These are phyloP conservation scores for Amaranthus palmeri DNA, from an alignment of 148 eudicot species.

Conservation along the genomic window DNA sequence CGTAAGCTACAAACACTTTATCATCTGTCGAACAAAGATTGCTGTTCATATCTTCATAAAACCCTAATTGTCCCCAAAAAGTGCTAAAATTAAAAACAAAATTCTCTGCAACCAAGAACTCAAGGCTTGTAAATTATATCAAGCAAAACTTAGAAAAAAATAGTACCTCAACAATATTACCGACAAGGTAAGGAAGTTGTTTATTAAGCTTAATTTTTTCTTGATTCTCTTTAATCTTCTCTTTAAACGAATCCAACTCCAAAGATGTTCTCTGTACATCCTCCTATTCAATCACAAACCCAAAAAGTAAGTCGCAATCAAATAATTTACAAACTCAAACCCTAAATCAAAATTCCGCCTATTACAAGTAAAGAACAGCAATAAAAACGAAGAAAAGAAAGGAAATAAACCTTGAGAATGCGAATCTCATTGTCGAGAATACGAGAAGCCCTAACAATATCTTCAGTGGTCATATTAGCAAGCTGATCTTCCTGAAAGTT, in stretches of 20 bases:
- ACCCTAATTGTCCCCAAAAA: constrained; percentile 1
- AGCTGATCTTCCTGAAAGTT: constrained; percentile 70
- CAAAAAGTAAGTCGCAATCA: background rate
- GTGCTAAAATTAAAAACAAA: background rate
- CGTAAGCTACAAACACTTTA: too few relatives aligned
- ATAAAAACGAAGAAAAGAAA: background rate
- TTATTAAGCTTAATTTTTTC: constrained; percentile 94
- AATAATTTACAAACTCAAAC: background rate
- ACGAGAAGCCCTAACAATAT: constrained; percentile 64
- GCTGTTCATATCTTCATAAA: background rate
- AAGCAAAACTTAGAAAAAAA: background rate
- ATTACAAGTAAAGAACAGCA: background rate
- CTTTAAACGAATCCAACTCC: constrained; percentile 72
- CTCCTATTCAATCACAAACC: constrained; percentile 36
- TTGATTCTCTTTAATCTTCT: constrained; percentile 92
- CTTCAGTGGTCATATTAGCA: constrained; percentile 73
- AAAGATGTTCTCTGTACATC: constrained; percentile 71
- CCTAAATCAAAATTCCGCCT: background rate
- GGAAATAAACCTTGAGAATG: constrained; percentile 44
- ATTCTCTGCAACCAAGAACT: background rate
- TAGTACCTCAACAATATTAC: constrained; percentile 87
- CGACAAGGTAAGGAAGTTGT: constrained; percentile 94
- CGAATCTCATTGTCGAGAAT: constrained; percentile 91
- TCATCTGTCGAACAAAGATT: background rate
- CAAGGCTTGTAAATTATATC: background rate